Evolutionary conservation across 2,329 filamentous ascomycete species (phyloP).

Genomic region (Botrytis aclada): DNA sequence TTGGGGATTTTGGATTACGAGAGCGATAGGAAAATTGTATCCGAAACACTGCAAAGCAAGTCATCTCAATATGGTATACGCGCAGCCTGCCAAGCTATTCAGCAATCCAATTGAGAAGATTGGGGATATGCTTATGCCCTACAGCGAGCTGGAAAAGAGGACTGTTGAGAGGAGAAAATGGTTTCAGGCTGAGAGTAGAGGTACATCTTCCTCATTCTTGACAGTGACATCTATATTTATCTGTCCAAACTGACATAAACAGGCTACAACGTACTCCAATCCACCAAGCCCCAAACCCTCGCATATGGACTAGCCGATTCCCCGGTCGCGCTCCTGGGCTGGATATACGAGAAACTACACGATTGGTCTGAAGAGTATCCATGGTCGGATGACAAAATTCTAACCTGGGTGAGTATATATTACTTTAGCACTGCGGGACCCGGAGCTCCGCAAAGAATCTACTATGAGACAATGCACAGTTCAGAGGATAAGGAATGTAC

Average conservation of each 20-base stretch:
- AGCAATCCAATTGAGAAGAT: conserved; percentile 56
- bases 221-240: accelerated
- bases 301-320: conserved; percentile 64
- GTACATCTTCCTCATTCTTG: accelerated
- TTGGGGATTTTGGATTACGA: conserved; percentile 62
- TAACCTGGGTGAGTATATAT: conserved; percentile 68
- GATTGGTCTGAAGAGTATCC: conserved; percentile 71
- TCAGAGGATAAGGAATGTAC: neutral
- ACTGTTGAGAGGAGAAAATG: conserved; percentile 49
- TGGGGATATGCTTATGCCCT: conserved; percentile 53
- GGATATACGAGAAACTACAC: conserved; percentile 79
- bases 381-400: conserved; percentile 73
- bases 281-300: conserved; percentile 69
- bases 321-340: conserved; percentile 67
- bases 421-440: conserved; percentile 47
- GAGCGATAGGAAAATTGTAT: conserved; percentile 58
- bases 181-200: conserved; percentile 51
- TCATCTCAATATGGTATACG: conserved; percentile 57
- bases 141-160: conserved; percentile 47
- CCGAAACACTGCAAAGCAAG: conserved; percentile 55
- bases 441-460: neutral
- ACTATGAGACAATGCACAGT: neutral
- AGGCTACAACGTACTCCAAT: conserved; percentile 59
- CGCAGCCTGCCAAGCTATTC: conserved; percentile 47
- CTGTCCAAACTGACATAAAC: conserved; percentile 22